Base-by-base conservation (phyloP, 495 filamentous ascomycete species). In the Aspergillus avenaceus region DNA sequence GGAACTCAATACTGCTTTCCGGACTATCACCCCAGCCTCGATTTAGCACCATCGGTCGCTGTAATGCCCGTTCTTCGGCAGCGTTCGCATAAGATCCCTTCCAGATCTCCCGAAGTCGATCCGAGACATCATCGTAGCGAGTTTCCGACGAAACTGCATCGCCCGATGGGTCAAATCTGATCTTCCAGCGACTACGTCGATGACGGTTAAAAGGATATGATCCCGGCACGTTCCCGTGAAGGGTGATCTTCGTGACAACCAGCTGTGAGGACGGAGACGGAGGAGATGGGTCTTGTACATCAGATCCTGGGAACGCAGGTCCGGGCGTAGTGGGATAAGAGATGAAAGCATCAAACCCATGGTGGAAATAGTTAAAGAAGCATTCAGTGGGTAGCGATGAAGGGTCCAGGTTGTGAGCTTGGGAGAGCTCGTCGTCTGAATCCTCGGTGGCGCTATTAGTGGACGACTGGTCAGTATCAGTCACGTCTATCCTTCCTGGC, bases 131-230 rank as follows among this genome's bases (percentile, higher is more conserved):
- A 14, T 81, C 74, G 57, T 93, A 97, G 0, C 75, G 70, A 22
- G 85, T 87, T 64, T 97, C 93, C 0, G 91, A 95, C 50, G 82
- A 80, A 14, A 89, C 59, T 18, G 59, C 51, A 8, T 64, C 53
- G 1, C 45, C 49, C 6, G 63, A 55, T 0, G 54, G 24, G 40
- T 62, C 57, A 9, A 85, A 63, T 50, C 88, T 67, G 40, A 98
- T 84, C 46, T 80, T 81, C 93, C 93, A 98, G 24, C 91, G 83
- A 55, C 85, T 90, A 52, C 93, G 81, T 8, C 93, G 85, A 65
- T 97, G 90, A 21, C 93, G 81, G 64, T 98, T 96, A 72, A 98
- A 98, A 5, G 90, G 86, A 70, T 97, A 97, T 4, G 90, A 95
- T 0, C 93, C 93, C 4, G 93, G 93, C 3, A 98, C 83, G 59